Percentiles rank a stretch among this genome's conserved stretches.
These are phyloP conservation scores for Pleurostoma richardsiae DNA, from an alignment of 2,329 filamentous ascomycete species.

Conservation along the genomic window DNA sequence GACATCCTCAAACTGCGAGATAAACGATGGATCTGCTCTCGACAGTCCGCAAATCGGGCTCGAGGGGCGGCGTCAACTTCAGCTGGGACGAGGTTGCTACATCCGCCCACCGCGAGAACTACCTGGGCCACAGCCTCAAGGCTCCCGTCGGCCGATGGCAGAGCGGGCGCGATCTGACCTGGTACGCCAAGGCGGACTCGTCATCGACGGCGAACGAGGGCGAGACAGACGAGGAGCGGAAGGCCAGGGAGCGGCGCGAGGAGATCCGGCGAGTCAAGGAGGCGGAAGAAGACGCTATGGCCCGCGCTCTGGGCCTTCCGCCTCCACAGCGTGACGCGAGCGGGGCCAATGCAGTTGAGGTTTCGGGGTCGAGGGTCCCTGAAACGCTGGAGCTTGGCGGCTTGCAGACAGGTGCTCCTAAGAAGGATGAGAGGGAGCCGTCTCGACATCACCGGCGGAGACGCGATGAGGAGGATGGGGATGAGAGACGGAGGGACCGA, in stretches of 20 bases:
- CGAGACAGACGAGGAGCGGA: slow-evolving; percentile 55
- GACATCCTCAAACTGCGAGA: no score
- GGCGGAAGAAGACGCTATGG: slow-evolving; percentile 87
- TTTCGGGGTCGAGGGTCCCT: slow-evolving; percentile 35
- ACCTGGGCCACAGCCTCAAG: slow-evolving; percentile 85
- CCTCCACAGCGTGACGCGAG: slow-evolving; percentile 55
- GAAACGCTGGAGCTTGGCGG: slow-evolving; percentile 25
- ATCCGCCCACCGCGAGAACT: slow-evolving; percentile 83
- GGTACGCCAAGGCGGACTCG: slow-evolving; percentile 57
- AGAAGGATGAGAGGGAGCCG: slow-evolving; percentile 11
- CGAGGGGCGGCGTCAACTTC: slow-evolving; percentile 91
- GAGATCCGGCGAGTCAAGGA: slow-evolving; percentile 82
- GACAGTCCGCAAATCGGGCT: slow-evolving; percentile 84
- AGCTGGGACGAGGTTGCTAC: slow-evolving; percentile 92
- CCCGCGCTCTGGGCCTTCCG: slow-evolving; percentile 75
- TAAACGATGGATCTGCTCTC: slow-evolving; percentile 82
- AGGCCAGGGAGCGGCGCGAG: slow-evolving; percentile 60
- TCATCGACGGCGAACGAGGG: slow-evolving; percentile 38
- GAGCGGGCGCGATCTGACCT: slow-evolving; percentile 62
- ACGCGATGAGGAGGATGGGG: slow-evolving; percentile 1
- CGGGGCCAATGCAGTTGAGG: slow-evolving; percentile 64
- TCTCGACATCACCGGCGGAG: slow-evolving; percentile 3
- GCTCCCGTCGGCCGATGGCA: slow-evolving; percentile 92
- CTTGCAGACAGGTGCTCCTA: slow-evolving; percentile 9
- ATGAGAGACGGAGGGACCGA: slow-evolving; percentile 1